Conservation (phyloP, 208 protist species). For the Spongospora subterranea region DNA sequence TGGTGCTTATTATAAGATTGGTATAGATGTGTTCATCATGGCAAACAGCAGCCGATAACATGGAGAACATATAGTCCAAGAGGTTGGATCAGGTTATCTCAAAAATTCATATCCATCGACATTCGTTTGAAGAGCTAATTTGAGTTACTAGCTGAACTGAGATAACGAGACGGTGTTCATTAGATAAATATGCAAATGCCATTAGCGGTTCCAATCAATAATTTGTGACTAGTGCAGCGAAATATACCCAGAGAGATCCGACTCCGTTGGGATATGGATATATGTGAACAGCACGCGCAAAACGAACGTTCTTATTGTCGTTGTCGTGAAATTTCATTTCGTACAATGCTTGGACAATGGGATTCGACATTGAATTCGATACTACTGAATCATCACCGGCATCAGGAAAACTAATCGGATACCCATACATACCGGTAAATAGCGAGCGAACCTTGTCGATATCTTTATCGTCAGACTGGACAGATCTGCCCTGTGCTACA, state of each 20-base stretch:
- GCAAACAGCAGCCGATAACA: no score
- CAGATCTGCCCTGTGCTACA: conserved; percentile 10
- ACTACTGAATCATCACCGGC: background rate
- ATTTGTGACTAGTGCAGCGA: conserved; percentile 19
- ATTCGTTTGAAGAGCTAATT: no score
- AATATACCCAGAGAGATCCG: conserved; percentile 8
- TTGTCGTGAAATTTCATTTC: conserved; percentile 13
- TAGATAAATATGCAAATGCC: no score
- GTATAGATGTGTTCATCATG: no score
- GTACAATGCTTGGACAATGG: background rate
- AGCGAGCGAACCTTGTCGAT: conserved; percentile 27
- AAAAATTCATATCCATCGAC: no score
- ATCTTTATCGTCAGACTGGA: background rate
- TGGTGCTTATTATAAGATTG: no score
- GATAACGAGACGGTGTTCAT: no score
- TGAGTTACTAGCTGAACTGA: no score
- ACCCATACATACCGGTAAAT: conserved; percentile 26
- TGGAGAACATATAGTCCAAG: no score
- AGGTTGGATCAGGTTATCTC: no score
- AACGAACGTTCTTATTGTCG: background rate
- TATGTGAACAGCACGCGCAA: background rate
- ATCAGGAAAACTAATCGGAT: conserved; percentile 37
- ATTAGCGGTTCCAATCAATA: background rate
- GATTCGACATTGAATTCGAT: background rate
- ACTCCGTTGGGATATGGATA: conserved; percentile 40